Percentiles rank a stretch among this genome's conserved stretches.
These are phyloP conservation scores for Verticillium zaregamsianum DNA, from an alignment of 2,329 filamentous ascomycete genomes.

Conservation along the genomic window DNA sequence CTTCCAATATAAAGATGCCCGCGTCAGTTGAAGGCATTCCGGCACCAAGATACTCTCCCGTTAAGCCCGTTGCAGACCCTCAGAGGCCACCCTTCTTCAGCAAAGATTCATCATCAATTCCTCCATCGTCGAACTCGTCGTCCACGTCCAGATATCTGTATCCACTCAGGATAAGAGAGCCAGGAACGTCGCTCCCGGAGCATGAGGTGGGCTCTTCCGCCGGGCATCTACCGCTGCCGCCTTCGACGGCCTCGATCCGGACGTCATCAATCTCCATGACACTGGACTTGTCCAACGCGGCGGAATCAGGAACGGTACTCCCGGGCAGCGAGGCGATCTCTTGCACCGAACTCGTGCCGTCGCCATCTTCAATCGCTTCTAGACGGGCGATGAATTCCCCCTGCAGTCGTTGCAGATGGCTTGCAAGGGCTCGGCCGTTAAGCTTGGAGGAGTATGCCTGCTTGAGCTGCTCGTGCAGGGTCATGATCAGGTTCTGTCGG, in stretches of 20 bases:
- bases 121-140: neutral
- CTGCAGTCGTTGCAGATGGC: slow-evolving; percentile 65
- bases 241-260: neutral
- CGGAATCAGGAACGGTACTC: neutral
- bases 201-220: neutral
- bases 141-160: too few relatives aligned
- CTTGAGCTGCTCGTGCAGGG: slow-evolving; percentile 66
- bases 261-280: too few relatives aligned
- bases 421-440: slow-evolving; percentile 56
- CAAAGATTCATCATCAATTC: neutral
- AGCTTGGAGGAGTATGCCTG: slow-evolving; percentile 65
- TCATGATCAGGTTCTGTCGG: slow-evolving; percentile 70
- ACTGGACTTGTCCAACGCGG: too few relatives aligned
- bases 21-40: too few relatives aligned
- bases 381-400: slow-evolving; percentile 60
- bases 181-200: neutral
- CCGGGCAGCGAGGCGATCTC: neutral
- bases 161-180: neutral
- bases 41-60: too few relatives aligned
- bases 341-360: neutral
- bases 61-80: too few relatives aligned
- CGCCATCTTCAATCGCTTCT: neutral
- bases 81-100: neutral
- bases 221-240: neutral
- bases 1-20: too few relatives aligned